phyloP scores from a whole-genome alignment of 441 rosid species.

The Biscutella laevigata region DNA sequence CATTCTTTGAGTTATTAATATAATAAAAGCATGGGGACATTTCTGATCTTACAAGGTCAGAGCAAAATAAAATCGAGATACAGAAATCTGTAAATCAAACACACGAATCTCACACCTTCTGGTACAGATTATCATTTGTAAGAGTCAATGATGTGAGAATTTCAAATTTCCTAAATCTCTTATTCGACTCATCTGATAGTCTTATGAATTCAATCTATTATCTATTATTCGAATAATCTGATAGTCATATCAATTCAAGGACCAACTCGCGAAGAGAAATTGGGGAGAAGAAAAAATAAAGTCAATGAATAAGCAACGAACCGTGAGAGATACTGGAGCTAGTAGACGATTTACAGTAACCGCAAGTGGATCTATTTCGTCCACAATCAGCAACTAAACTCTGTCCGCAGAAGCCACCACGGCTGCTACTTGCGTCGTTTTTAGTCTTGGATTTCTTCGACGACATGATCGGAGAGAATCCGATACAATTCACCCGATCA shows the following conservation, averaged over 20 bases:
- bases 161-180: background rate
- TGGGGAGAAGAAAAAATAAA: background rate
- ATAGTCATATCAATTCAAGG: background rate
- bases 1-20: background rate
- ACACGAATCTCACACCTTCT: background rate
- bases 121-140: background rate
- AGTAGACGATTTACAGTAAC: constrained; percentile 61
- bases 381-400: constrained; percentile 57
- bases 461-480: constrained; percentile 15
- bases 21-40: constrained; percentile 2
- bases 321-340: constrained; percentile 63
- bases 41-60: background rate
- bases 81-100: background rate
- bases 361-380: constrained; percentile 42
- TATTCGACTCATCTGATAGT: background rate
- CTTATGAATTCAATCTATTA: too few relatives aligned
- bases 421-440: constrained; percentile 59
- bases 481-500: constrained; percentile 5
- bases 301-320: constrained; percentile 21
- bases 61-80: background rate
- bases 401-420: constrained; percentile 28
- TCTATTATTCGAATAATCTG: too few relatives aligned
- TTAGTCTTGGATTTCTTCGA: constrained; percentile 33
- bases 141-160: background rate
- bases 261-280: background rate